phyloP scores from a whole-genome alignment of 1,284 basidiomycete species.

The Rhodofomes roseus region DNA sequence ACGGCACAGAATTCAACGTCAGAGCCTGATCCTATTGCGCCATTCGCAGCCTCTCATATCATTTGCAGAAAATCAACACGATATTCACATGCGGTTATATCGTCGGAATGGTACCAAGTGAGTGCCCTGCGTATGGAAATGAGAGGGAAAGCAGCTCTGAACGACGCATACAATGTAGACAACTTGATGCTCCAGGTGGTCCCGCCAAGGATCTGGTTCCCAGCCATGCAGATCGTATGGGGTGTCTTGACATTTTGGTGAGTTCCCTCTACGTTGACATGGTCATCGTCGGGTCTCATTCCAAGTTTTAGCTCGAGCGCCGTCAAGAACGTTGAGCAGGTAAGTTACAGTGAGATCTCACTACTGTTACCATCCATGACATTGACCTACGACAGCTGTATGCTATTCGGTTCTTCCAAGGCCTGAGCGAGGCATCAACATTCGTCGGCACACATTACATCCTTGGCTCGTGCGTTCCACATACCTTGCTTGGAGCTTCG shows the following conservation, averaged over 20 bases:
- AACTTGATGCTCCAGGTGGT: slow-evolving; percentile 61
- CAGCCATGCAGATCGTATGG: slow-evolving; percentile 63
- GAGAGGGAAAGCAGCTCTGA: not conserved
- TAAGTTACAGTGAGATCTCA: slow-evolving; percentile 15
- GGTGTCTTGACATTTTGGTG: slow-evolving; percentile 62
- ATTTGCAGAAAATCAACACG: slow-evolving; percentile 58
- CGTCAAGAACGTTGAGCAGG: slow-evolving; percentile 54
- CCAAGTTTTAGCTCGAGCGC: slow-evolving; percentile 47
- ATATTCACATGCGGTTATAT: slow-evolving; percentile 72
- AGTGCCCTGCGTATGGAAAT: slow-evolving; percentile 10
- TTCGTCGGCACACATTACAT: slow-evolving; percentile 76
- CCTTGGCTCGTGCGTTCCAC: slow-evolving; percentile 54
- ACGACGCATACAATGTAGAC: slow-evolving; percentile 32
- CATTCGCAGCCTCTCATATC: not conserved
- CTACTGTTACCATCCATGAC: not conserved
- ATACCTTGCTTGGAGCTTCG: too few relatives aligned
- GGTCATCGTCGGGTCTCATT: not conserved
- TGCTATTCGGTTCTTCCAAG: slow-evolving; percentile 73
- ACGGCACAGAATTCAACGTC: slow-evolving; percentile 69
- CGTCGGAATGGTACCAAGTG: slow-evolving; percentile 70
- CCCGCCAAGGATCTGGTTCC: slow-evolving; percentile 63
- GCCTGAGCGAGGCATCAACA: slow-evolving; percentile 68
- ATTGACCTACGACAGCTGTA: slow-evolving; percentile 47
- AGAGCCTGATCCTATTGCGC: slow-evolving; percentile 5
- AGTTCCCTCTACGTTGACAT: not conserved